Evolutionary conservation across 116 monocot species (phyloP), one percentile per base, ranked within the genome.

Genomic region (Thalassia testudinum): DNA sequence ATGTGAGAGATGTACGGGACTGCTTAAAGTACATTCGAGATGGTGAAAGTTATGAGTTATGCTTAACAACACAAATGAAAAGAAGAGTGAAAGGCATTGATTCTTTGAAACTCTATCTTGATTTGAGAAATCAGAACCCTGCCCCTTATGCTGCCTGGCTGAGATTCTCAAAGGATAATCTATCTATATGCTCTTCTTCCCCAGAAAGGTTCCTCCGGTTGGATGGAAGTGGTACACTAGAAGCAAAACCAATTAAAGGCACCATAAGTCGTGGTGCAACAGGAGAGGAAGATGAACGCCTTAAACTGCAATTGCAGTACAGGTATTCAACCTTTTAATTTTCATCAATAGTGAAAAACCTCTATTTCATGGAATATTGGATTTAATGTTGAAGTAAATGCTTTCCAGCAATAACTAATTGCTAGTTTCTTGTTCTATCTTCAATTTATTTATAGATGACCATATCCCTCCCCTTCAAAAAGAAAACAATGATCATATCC

Each of bases 61-160:
- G 95, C 56, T 67, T 97, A 43, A 97, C 89, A 49, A 89, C 84
- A 21, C 95, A 85, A 49, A 81, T 88, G 81, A 88, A 65, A 56
- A 82, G 54, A 67, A 73, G 48, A 28, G 67, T 70, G 49, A 61
- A 53, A 27, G 52, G 59, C 30, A 43, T 82, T 59, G 52, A 88
- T 79, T 34, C 70, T 48, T 42, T 95, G 26, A 43, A 47, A 11
- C 59, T 85, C 47, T 97, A 95, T 38, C 68, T 81, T 54, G 76
- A 67, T 42, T 43, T 88, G 56, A 78, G 95, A 62, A 72, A 81
- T 20, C 58, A 59, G 64, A 97, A 97, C 70, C 95, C 95, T 37
- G 95, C 89, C 12, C 95, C 95, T 54, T 95, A 85, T 85, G 81
- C 89, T 37, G 85, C 88, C 11, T 97, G 89, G 95, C 58, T 97